Conservation (phyloP, 345 rosid species). For the Raphanus raphanistrum region DNA sequence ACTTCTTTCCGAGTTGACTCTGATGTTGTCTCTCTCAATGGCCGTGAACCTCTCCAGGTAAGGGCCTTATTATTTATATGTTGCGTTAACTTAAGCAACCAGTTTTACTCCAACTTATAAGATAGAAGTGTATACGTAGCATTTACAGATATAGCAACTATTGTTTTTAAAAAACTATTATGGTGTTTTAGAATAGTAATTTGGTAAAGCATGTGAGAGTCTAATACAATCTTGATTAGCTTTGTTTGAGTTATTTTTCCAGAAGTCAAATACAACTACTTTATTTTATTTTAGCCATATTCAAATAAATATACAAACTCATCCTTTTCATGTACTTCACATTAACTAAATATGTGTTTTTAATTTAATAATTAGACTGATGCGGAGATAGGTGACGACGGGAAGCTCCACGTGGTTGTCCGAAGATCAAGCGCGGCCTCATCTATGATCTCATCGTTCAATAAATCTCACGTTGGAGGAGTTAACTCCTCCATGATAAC, state of each 20-base stretch:
- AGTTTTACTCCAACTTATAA: not conserved
- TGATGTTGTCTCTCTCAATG: conserved; percentile 76
- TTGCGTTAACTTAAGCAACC: not conserved
- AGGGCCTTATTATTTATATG: not conserved
- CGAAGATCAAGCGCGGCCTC: conserved; percentile 54
- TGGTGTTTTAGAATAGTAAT: not conserved
- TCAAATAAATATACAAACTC: not conserved
- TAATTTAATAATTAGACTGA: conserved; percentile 43
- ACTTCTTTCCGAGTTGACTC: conserved; percentile 77
- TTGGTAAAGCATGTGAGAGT: not conserved
- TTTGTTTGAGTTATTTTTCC: too few species aligned
- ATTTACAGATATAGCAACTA: not conserved
- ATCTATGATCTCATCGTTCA: conserved; percentile 66
- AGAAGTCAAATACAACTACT: not conserved
- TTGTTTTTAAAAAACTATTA: not conserved
- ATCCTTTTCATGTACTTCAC: not conserved
- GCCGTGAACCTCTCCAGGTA: conserved; percentile 58
- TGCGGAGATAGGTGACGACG: conserved; percentile 83
- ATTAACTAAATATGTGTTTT: not conserved
- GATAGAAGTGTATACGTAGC: not conserved
- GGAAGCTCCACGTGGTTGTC: conserved; percentile 79
- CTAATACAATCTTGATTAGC: not conserved
- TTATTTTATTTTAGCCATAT: not conserved
- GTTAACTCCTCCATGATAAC: conserved; percentile 53
- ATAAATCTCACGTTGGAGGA: conserved; percentile 59